Base-by-base conservation (phyloP, 371 early-diverging fungal species). In the Mortierella sp. region DNA sequence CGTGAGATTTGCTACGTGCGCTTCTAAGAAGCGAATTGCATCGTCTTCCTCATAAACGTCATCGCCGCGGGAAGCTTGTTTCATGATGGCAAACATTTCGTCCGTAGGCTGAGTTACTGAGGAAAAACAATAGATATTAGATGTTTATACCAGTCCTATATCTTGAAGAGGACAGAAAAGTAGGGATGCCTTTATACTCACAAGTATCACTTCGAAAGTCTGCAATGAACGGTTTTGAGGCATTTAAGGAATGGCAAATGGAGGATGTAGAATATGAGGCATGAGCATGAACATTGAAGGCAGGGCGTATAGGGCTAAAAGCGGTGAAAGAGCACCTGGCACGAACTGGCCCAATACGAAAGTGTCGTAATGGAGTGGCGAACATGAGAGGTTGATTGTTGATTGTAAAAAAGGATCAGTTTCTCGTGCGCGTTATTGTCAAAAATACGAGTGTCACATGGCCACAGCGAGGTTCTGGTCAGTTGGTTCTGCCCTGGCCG, bases 1-100 rank as follows among this genome's bases (percentile, higher is more conserved):
- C 54, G 93, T 86, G 8, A 95, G 72, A 23, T 86, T 70, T 19
- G 96, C 94, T 5, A 94, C 89, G 51, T 85, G 84, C 2, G 79
- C 72, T 67, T 97, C 94, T 0, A 98, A 87, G 10, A 83, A 84
- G 13, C 84, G 81, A 56, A 93, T 87, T 19, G 89, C 89, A 2
- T 88, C 85, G 79, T 96, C 98, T 72, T 94, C 95, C 3, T 59
- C 90, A 68, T 89, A 95, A 6, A 96, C 97, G 77, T 96, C 95
- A 78, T 96, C 98, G 60, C 94, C 95, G 23, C 93, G 89, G 5
- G 88, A 87, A 1, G 95, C 94, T 1, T 61, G 31, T 63, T 87
- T 77, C 95, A 96, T 96, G 51, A 89, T 83, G 4, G 87, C 82
- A 68, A 91, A 89, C 97, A 97, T 97, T 63, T 85, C 93, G 23